Percentiles rank a stretch among this genome's conserved stretches.
phyloP scores from a whole-genome alignment of 78 protist species.

The Dictyostelium firmibasis region DNA sequence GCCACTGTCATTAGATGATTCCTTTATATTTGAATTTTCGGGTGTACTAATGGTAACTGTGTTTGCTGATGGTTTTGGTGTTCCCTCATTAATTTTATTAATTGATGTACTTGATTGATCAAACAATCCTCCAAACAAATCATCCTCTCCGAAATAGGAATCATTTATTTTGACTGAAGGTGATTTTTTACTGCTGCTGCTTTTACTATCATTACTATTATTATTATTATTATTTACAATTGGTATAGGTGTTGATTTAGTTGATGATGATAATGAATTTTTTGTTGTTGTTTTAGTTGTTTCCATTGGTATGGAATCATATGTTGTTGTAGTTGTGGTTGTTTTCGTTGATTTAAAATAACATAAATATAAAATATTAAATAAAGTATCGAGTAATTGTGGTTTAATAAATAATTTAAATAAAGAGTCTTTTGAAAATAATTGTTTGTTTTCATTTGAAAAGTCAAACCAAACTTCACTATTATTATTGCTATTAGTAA shows the following conservation, averaged over 20 bases:
- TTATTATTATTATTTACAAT: neutral
- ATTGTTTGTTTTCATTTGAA: constrained; percentile 10
- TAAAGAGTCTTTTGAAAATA: neutral
- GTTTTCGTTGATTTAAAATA: neutral
- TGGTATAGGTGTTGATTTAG: neutral
- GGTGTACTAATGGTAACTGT: neutral
- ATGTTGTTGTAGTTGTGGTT: neutral
- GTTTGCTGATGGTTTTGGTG: neutral
- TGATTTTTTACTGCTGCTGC: neutral
- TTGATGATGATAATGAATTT: neutral
- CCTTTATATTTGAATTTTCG: neutral
- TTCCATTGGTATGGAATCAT: neutral
- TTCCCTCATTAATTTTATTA: neutral
- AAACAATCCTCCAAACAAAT: constrained; percentile 20
- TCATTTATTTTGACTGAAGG: neutral
- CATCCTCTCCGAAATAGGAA: constrained; percentile 13
- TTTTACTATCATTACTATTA: neutral
- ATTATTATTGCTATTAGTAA: neutral
- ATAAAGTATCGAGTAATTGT: constrained; percentile 14
- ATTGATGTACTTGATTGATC: neutral
- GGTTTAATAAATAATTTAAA: constrained; percentile 8
- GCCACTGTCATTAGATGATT: neutral
- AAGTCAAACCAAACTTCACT: constrained; percentile 34
- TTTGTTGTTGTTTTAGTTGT: neutral
- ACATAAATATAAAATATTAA: constrained; percentile 27